A percentile compares a stretch with the other conserved stretches of the same genome.
Evolutionary conservation across 768 basidiomycete species (phyloP).

Genomic region (Lactarius trivialis): DNA sequence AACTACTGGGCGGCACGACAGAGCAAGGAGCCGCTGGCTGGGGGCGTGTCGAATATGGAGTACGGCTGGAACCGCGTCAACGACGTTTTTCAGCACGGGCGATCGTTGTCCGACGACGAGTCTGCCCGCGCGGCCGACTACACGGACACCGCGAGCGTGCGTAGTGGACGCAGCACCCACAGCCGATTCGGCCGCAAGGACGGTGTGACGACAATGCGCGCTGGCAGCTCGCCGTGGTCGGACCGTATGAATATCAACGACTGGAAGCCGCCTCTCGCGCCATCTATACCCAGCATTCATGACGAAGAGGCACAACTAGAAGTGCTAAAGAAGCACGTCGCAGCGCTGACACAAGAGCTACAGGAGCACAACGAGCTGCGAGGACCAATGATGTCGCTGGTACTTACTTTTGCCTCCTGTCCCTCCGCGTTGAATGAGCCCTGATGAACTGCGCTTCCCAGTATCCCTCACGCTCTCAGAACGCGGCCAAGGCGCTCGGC

Average conservation of each 20-base stretch:
- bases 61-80: slow-evolving; percentile 91
- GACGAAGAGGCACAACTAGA: slow-evolving; percentile 94
- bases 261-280: slow-evolving; percentile 88
- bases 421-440: slow-evolving; percentile 13
- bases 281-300: slow-evolving; percentile 74
- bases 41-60: slow-evolving; percentile 98
- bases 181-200: slow-evolving; percentile 73
- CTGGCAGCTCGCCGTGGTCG: slow-evolving; percentile 60
- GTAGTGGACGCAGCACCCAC: slow-evolving; percentile 66
- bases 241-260: slow-evolving; percentile 82
- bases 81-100: slow-evolving; percentile 44
- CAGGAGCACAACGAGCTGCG: slow-evolving; percentile 78
- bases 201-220: slow-evolving; percentile 56
- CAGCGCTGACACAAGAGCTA: slow-evolving; percentile 67
- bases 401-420: slow-evolving; percentile 31
- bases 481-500: slow-evolving; percentile 64
- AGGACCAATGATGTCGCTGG: slow-evolving; percentile 75
- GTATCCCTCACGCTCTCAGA: slow-evolving; percentile 76
- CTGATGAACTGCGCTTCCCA: slow-evolving; percentile 29
- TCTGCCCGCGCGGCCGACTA: slow-evolving; percentile 42
- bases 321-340: slow-evolving; percentile 76
- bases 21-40: slow-evolving; percentile 90
- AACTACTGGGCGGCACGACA: slow-evolving; percentile 98
- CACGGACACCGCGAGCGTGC: slow-evolving; percentile 63
- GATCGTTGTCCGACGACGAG: slow-evolving; percentile 55